Evolutionary conservation across 768 basidiomycete genomes (phyloP), one percentile per base, ranked within the genome.

Genomic region (Trametes elegans): DNA sequence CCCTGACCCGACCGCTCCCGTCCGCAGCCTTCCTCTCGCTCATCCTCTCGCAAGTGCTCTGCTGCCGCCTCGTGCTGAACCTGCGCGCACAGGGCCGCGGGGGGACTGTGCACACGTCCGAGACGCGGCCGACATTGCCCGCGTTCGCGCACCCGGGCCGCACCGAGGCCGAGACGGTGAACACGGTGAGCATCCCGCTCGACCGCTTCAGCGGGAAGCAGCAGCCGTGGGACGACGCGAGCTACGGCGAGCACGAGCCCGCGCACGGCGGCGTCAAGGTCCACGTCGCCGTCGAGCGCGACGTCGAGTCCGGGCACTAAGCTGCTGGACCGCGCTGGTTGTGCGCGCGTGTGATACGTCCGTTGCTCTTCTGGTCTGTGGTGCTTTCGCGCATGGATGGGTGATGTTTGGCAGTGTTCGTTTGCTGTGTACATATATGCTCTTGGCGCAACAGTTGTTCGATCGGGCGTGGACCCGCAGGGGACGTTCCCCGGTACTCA

Each of bases 111-210:
- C 42, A 45, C 24, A 39, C 36, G 26, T 27, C 36, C 36, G 42
- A 35, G 5, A 16, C 35, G 42, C 34, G 42, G 6, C 32, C 42
- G n/a, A 36, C 31, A 11, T 29, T 39, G 5, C 49, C 49, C 21
- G 49, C 35, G 29, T 51, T 51, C 29, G 49, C 49, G 49, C 49
- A 40, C 40, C 39, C 49, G 38, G 8, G 24, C 34, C 8, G 23
- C 42, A n/a, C 9, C 42, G 1, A 8, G 10, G 32, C 34, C 34
- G 23, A 21, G n/a, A 34, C 34, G 2, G 7, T 34, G 24, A 34
- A 45, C 24, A 53, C 51, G 24, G 51, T 53, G n/a, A 53, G 38
- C 51, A 53, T 53, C 42, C 51, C 51, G 34, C 51, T 53, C 32
- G 51, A 53, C 26, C 51, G 41, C 34, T 53, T 53, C 42, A 41